A percentile compares a stretch with the other conserved stretches of the same genome.
Conservation (phyloP, 2,329 filamentous ascomycete species). For the Dothistroma septosporum region DNA sequence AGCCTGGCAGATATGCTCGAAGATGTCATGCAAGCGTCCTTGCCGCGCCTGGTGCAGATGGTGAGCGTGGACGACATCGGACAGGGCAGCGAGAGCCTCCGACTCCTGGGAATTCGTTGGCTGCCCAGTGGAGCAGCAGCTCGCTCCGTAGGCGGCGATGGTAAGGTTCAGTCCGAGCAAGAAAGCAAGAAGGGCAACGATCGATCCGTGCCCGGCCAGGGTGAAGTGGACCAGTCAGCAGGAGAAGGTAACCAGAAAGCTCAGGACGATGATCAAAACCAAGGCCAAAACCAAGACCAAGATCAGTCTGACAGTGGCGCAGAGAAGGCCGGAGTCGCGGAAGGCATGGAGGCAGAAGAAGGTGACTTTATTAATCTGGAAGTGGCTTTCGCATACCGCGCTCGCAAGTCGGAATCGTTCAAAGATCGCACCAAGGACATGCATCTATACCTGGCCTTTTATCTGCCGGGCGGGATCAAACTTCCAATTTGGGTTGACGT, state of each 20-base stretch:
- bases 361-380: slow-evolving; percentile 76
- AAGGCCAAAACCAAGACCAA: slow-evolving; percentile 21
- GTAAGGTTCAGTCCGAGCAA: slow-evolving; percentile 50
- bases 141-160: slow-evolving; percentile 56
- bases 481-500: slow-evolving; percentile 71
- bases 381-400: slow-evolving; percentile 68
- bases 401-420: slow-evolving; percentile 56
- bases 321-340: slow-evolving; percentile 36
- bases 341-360: slow-evolving; percentile 71
- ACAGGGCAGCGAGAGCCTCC: slow-evolving; percentile 66
- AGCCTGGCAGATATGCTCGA: slow-evolving; percentile 67
- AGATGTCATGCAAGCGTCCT: slow-evolving; percentile 74
- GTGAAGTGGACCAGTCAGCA: slow-evolving; percentile 37
- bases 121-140: slow-evolving; percentile 67
- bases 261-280: slow-evolving; percentile 37
- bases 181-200: slow-evolving; percentile 46
- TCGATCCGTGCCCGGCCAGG: slow-evolving; percentile 47
- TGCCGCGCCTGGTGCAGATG: slow-evolving; percentile 67
- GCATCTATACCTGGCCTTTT: slow-evolving; percentile 68
- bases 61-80: slow-evolving; percentile 71
- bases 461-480: slow-evolving; percentile 49
- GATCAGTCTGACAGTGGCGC: slow-evolving; percentile 21
- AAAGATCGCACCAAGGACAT: slow-evolving; percentile 65
- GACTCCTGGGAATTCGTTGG: slow-evolving; percentile 68
- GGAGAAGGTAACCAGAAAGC: slow-evolving; percentile 36